Percentiles rank a stretch among this genome's conserved stretches.
phyloP scores from a whole-genome alignment of 2,329 filamentous ascomycete species.

The Chrysoporthe austroafricana region DNA sequence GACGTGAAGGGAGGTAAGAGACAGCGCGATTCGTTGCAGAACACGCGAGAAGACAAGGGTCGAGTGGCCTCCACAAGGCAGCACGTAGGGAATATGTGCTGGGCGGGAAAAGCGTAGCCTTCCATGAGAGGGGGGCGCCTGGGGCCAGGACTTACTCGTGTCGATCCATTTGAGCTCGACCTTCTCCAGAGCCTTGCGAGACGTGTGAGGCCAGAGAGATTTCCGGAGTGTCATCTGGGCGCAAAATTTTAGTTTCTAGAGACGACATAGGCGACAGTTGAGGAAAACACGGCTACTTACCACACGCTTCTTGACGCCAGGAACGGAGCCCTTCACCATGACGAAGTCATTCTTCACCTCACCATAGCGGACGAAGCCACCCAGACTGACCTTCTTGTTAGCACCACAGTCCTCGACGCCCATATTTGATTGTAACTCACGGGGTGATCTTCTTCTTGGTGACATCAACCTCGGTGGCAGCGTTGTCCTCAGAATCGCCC shows the following conservation, averaged over 20 bases:
- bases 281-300: background rate
- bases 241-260: background rate
- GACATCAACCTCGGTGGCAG: slow-evolving; percentile 91
- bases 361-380: slow-evolving; percentile 99
- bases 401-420: background rate
- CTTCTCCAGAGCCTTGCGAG: slow-evolving; percentile 95
- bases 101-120: background rate
- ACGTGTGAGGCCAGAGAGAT: slow-evolving; percentile 98
- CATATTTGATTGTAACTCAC: slow-evolving; percentile 64
- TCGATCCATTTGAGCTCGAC: slow-evolving; percentile 99
- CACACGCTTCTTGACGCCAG: slow-evolving; percentile 98
- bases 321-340: slow-evolving; percentile 96
- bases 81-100: background rate
- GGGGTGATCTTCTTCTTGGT: slow-evolving; percentile 99
- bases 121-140: background rate
- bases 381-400: slow-evolving; percentile 64
- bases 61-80: background rate
- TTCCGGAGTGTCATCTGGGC: slow-evolving; percentile 88
- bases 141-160: slow-evolving; percentile 52
- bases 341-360: slow-evolving; percentile 99
- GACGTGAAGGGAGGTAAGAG: background rate
- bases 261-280: background rate
- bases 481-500: slow-evolving; percentile 87
- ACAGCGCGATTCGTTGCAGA: background rate
- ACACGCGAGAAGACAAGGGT: background rate